Conservation (phyloP, 1,284 basidiomycete species). For the Exobasidium cylindrosporum region DNA sequence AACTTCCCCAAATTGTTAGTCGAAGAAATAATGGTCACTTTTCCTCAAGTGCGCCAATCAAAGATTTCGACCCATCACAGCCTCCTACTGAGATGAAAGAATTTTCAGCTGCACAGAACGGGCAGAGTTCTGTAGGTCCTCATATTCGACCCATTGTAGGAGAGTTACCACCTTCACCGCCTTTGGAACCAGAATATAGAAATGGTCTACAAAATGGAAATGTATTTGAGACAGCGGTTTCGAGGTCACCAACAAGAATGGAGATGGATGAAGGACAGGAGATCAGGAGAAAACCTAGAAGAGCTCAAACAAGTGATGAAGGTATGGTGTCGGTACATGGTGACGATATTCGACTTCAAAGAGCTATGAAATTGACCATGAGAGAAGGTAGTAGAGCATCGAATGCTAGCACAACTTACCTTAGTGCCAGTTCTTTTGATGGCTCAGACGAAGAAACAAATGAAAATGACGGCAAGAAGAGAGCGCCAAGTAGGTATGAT, state of each 20-base stretch:
- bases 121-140: too few relatives aligned
- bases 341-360: neutral
- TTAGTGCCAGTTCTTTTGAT: neutral
- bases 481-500: constrained; percentile 2
- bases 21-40: constrained; percentile 15
- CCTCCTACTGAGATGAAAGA: constrained; percentile 3
- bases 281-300: neutral
- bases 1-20: constrained; percentile 43
- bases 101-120: too few relatives aligned
- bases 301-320: neutral
- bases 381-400: neutral
- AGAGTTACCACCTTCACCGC: constrained; percentile 46
- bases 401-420: constrained; percentile 7
- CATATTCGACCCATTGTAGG: constrained; percentile 26
- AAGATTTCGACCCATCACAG: neutral
- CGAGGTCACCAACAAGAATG: neutral
- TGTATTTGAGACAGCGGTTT: neutral
- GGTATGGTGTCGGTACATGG: neutral
- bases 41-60: neutral
- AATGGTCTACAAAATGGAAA: constrained; percentile 6
- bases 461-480: neutral
- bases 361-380: neutral
- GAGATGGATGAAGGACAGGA: neutral
- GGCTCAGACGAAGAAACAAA: neutral
- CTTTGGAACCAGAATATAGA: constrained; percentile 36